Evolutionary conservation across 768 basidiomycete genomes (phyloP).

Genomic region (Mycena vitilis): DNA sequence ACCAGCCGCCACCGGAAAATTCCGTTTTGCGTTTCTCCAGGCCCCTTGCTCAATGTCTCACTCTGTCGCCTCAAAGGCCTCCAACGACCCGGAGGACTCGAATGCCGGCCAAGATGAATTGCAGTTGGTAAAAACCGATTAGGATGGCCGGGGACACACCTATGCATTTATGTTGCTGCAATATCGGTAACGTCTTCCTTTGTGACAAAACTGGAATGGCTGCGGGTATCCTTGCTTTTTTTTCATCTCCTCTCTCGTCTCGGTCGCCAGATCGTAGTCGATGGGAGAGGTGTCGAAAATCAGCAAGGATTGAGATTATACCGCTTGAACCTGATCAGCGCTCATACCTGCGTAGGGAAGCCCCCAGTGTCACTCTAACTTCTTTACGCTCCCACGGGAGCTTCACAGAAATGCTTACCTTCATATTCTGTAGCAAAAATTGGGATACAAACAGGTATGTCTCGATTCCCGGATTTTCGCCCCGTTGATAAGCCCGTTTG

Average conservation of each 20-base stretch:
- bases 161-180: constrained; percentile 48
- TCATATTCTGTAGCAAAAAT: constrained; percentile 63
- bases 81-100: no score
- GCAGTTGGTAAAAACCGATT: constrained; percentile 64
- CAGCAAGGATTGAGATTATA: constrained; percentile 91
- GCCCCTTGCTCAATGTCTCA: no score
- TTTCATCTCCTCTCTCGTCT: constrained; percentile 39
- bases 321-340: constrained; percentile 98
- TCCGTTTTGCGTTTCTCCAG: no score
- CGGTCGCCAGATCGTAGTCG: constrained; percentile 35
- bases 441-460: constrained; percentile 85
- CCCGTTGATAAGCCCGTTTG: constrained; percentile 29
- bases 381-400: constrained; percentile 55
- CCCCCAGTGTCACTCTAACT: constrained; percentile 75
- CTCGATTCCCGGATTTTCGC: no score
- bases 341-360: constrained; percentile 99
- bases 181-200: constrained; percentile 78
- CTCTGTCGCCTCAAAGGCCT: no score
- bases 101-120: constrained; percentile 58
- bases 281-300: constrained; percentile 43
- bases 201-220: constrained; percentile 80
- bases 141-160: constrained; percentile 45
- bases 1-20: no score
- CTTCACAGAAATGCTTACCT: constrained; percentile 61
- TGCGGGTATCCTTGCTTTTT: constrained; percentile 85